phyloP scores from a whole-genome alignment of 2,329 filamentous ascomycete genomes.

The Ophiosphaerella korrae region DNA sequence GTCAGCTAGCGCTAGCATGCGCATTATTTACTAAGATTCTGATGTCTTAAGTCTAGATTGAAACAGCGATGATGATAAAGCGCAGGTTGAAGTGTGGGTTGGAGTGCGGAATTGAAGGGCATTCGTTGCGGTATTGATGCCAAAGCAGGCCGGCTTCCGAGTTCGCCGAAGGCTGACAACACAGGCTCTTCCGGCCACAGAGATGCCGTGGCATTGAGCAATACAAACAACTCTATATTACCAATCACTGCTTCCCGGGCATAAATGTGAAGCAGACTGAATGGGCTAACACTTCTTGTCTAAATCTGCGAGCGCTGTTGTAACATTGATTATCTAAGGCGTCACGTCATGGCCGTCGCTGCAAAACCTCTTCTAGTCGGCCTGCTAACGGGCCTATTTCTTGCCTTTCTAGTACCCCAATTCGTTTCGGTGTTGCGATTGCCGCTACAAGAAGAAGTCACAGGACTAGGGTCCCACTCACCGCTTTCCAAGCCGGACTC shows the following conservation, averaged over 20 bases:
- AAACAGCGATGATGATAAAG: background rate
- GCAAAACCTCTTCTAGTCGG: conserved; percentile 28
- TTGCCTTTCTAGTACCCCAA: conserved; percentile 33
- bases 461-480: conserved; percentile 3
- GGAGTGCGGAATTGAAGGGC: background rate
- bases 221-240: too few species aligned
- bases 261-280: background rate
- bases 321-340: background rate
- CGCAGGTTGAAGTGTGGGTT: background rate
- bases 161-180: background rate
- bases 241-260: too few species aligned
- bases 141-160: background rate
- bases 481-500: conserved; percentile 19
- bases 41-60: background rate
- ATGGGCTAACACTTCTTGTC: background rate
- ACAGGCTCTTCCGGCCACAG: background rate
- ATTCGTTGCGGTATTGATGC: background rate
- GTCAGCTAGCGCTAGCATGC: too few species aligned
- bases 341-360: conserved; percentile 24
- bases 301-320: background rate
- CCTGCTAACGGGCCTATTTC: conserved; percentile 31
- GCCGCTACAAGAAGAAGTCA: conserved; percentile 13
- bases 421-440: conserved; percentile 23
- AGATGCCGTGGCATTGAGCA: too few species aligned
- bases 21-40: too few species aligned